A percentile compares a stretch with the other conserved stretches of the same genome.
phyloP scores from a whole-genome alignment of 1,139 yeast genomes.

The Yamadazyma oceani region DNA sequence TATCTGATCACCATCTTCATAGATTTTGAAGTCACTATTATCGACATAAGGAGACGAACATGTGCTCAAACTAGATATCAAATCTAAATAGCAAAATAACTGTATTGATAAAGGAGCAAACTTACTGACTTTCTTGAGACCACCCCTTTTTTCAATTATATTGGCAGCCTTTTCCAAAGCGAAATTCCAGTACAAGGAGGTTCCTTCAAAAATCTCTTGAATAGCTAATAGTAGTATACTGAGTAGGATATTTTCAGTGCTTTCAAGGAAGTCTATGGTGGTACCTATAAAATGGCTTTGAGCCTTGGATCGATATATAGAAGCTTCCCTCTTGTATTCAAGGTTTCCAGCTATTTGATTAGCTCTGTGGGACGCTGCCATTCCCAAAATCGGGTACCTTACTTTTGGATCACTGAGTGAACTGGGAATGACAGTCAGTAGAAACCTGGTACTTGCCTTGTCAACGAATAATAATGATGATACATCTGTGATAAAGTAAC shows the following conservation, averaged over 20 bases:
- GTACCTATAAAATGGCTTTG: conserved; percentile 16
- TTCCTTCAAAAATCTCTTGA: conserved; percentile 22
- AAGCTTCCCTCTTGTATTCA: conserved; percentile 14
- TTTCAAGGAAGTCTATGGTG: conserved; percentile 12
- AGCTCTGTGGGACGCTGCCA: conserved; percentile 20
- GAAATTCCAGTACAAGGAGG: conserved; percentile 20
- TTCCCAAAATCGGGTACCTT: conserved; percentile 19
- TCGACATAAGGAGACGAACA: conserved; percentile 21
- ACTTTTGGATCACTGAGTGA: conserved; percentile 16
- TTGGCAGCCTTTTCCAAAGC: conserved; percentile 20
- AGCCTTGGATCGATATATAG: conserved; percentile 17
- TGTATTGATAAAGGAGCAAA: conserved; percentile 21
- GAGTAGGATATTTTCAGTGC: conserved; percentile 15
- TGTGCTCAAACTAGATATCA: conserved; percentile 22
- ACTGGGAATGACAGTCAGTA: conserved; percentile 20
- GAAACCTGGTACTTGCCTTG: conserved; percentile 19
- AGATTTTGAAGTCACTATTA: conserved; percentile 8
- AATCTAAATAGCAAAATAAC: conserved; percentile 22
- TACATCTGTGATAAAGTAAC: conserved; percentile 20
- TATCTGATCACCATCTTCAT: conserved; percentile 18
- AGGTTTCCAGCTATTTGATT: conserved; percentile 4
- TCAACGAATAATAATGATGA: conserved; percentile 20
- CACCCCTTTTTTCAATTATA: conserved; percentile 20
- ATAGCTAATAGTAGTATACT: conserved; percentile 18
- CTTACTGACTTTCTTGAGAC: conserved; percentile 15